These are phyloP conservation scores for Testicularia cyperi DNA, from an alignment of 1,284 basidiomycete genomes.

Conservation along the genomic window DNA sequence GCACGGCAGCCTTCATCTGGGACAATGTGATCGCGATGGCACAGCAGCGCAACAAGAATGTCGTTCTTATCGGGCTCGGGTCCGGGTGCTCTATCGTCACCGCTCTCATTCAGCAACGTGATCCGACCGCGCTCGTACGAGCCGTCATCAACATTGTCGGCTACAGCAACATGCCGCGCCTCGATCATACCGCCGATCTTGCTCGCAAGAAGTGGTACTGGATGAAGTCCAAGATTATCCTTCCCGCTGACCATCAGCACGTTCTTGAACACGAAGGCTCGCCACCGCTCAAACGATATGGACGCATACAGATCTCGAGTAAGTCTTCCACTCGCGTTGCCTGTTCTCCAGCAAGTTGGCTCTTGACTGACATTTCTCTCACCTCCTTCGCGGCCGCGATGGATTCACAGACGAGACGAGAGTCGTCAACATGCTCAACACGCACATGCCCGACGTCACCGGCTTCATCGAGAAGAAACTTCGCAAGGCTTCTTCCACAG, in stretches of 20 bases:
- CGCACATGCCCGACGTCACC: conserved; percentile 5
- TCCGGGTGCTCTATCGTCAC: conserved; percentile 75
- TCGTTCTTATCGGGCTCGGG: conserved; percentile 85
- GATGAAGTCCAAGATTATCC: conserved; percentile 11
- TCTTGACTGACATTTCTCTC: no score
- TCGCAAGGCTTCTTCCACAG: no score
- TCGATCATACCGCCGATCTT: neutral
- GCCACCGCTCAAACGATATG: conserved; percentile 17
- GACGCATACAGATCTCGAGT: neutral
- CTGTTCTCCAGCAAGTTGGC: no score
- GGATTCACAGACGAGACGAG: conserved; percentile 8
- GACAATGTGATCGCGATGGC: conserved; percentile 84
- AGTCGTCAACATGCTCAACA: conserved; percentile 20
- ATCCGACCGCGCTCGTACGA: conserved; percentile 10
- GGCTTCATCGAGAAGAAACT: conserved; percentile 10
- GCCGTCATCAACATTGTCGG: conserved; percentile 46
- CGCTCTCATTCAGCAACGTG: conserved; percentile 69
- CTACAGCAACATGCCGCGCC: conserved; percentile 28
- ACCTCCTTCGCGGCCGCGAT: neutral
- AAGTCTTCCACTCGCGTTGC: neutral
- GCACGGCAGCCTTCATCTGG: conserved; percentile 72
- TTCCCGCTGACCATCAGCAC: conserved; percentile 21
- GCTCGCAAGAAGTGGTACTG: conserved; percentile 34
- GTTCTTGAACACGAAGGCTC: conserved; percentile 11
- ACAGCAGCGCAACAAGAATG: conserved; percentile 64